Conservation (phyloP, 208 protist species). For the Trypanosoma cruzi region DNA sequence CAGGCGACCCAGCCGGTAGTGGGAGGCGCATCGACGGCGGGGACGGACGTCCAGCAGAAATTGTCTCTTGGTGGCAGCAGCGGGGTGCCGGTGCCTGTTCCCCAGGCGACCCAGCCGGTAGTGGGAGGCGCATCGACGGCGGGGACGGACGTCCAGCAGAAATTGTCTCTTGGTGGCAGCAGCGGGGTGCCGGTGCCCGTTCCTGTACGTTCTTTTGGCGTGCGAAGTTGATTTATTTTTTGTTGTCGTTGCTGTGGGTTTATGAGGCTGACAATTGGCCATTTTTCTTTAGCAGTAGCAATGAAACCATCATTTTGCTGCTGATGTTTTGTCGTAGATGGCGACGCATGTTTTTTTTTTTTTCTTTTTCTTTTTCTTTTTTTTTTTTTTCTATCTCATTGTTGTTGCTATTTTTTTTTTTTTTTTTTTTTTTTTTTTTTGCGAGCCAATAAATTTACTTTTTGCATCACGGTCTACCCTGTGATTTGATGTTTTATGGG, state of each 20-base stretch:
- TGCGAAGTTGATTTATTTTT: background rate
- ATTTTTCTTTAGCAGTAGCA: background rate
- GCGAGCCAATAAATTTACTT: background rate
- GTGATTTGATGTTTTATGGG: slow-evolving; percentile 1
- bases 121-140: background rate
- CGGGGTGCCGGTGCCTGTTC: background rate
- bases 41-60: background rate
- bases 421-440: slow-evolving; percentile 9
- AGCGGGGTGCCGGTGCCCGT: background rate
- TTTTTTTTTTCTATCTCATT: slow-evolving; percentile 4
- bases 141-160: background rate
- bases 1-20: background rate
- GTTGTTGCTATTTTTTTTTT: background rate
- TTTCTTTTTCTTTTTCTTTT: slow-evolving; percentile 3
- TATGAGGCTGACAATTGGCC: background rate
- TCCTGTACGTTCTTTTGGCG: background rate
- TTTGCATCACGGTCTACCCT: background rate
- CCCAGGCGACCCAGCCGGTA: background rate
- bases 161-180: background rate
- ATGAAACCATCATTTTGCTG: background rate
- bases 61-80: background rate
- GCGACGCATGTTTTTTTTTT: background rate
- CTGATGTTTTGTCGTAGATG: background rate
- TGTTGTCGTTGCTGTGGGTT: background rate
- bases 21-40: background rate